Base-by-base conservation (phyloP, 2,329 filamentous ascomycete species). In the Talaromyces sp. region DNA sequence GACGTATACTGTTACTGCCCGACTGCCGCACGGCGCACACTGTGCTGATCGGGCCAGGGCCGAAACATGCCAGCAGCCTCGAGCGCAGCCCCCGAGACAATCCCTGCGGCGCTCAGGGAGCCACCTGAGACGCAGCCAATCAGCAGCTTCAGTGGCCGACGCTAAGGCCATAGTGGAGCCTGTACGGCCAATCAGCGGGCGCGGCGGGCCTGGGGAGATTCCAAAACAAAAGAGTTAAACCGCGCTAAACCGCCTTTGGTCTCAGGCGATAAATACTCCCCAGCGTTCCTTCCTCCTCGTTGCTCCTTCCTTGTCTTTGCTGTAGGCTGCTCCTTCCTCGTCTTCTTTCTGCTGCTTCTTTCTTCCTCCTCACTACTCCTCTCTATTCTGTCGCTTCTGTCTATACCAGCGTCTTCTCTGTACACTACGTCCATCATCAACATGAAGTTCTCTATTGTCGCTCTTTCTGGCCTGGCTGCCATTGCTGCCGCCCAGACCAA, bases 381-480 rank as follows among this genome's bases (percentile, higher is more conserved):
- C 25, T 10, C 61, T 28, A 32, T 57, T 61, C 36, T 8, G 25
- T 55, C 52, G 19, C 28, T 55, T 22, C 44, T 25, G 44, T 25
- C 22, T 47, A 19, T 13, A 47, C 19, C 42, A 3, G n/a, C 6
- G 3, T 5, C 7, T 47, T 6, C 17, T 44, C 15, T 42, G 39
- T 15, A 17, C 15, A 17, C 11, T 3, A 9, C 10, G 4, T 4
- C 3, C 42, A 22, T 3, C 42, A 47, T 6, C 67, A 74, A 67
- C 60, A 78, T 78, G 75, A 77, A 77, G 73, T 66, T 80, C 75
- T 75, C 72, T 63, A 62, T 77, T 63, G 64, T 79, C 65, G 72
- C 80, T 66, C 66, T 82, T 64, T 72, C 75, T 62, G 73, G 78
- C 63, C 73, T 84, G 64, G 70, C 77, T 66, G 77, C 75, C 66